These are phyloP conservation scores for Aristolochia contorta DNA, from an alignment of 164 flowering plant species.

Conservation along the genomic window DNA sequence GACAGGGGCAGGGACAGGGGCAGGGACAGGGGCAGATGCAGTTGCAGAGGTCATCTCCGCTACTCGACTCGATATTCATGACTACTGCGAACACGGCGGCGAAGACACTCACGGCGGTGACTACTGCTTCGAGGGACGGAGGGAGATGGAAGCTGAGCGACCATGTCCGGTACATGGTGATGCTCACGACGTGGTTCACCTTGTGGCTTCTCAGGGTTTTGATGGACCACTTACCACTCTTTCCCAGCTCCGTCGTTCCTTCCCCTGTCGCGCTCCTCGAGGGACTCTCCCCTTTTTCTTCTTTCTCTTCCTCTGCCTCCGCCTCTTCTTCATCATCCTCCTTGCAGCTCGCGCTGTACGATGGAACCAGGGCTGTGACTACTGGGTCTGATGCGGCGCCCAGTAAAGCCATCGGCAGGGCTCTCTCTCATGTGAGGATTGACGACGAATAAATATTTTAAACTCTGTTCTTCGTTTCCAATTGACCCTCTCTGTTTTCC, in stretches of 20 bases:
- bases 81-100: slow-evolving; percentile 40
- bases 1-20: background rate
- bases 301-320: background rate
- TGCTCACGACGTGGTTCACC: slow-evolving; percentile 40
- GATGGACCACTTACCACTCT: slow-evolving; percentile 35
- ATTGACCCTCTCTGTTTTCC: too few species aligned
- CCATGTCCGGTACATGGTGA: slow-evolving; percentile 36
- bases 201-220: slow-evolving; percentile 42
- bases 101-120: slow-evolving; percentile 27
- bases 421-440: slow-evolving; percentile 21
- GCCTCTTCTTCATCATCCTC: background rate
- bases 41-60: slow-evolving; percentile 17
- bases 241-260: slow-evolving; percentile 6
- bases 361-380: slow-evolving; percentile 15
- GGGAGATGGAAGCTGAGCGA: slow-evolving; percentile 31
- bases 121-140: slow-evolving; percentile 7
- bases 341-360: slow-evolving; percentile 18
- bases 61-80: slow-evolving; percentile 42
- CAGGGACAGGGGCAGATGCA: background rate
- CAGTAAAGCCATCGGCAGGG: slow-evolving; percentile 31
- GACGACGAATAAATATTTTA: too few species aligned
- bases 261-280: slow-evolving; percentile 13
- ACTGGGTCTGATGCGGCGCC: slow-evolving; percentile 18
- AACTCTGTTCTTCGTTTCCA: too few species aligned
- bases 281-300: slow-evolving; percentile 4